Base-by-base conservation (phyloP, 83 land plant genomes). In the Picea mariana region DNA sequence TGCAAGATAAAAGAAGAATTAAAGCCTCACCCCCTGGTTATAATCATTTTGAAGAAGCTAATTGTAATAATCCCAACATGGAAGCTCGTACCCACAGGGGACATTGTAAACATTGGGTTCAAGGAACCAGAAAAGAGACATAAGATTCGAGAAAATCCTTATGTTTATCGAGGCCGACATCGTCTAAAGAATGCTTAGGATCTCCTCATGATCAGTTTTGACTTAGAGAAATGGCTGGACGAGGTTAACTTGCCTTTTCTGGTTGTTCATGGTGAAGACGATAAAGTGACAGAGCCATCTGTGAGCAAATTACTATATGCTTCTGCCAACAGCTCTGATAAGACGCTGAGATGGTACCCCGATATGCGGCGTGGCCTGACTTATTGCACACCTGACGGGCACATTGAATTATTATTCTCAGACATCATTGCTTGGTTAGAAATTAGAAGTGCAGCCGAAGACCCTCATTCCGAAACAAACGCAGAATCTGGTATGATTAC, bases 1-100 rank as follows among this genome's bases (percentile, higher is more conserved):
- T 88, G 90, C 62, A 88, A 95, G 98, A 92, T 96, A 79, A 87
- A 94, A 23, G 95, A 96, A 69, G 88, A 90, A 0, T 59, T 94
- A 85, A 94, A 82, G 87, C 98, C 98, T 63, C 81, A 71, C 47
- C 88, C 92, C 5, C 3, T 94, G 31, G 91, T 93, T 65, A 80
- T 86, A 27, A 84, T 17, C 17, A 60, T 92, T 11, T 67, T 94
- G 9, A 88, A 58, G 12, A 84, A 77, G 79, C 82, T 96, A 3
- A 21, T 78, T 24, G 58, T 67, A 11, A 12, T 88, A 4, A 84
- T 91, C 31, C 95, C 97, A 16, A 95, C 91, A 6, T 96, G 98
- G 97, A 94, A 90, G 84, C 34, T 93, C 2, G 84, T 92, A 9
- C 94, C 94, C 4, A 75, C 89, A 18, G 79, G 86, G 71, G 95